These are phyloP conservation scores for Simplicillium aogashimaense DNA, from an alignment of 2,329 filamentous ascomycete genomes.

Conservation along the genomic window DNA sequence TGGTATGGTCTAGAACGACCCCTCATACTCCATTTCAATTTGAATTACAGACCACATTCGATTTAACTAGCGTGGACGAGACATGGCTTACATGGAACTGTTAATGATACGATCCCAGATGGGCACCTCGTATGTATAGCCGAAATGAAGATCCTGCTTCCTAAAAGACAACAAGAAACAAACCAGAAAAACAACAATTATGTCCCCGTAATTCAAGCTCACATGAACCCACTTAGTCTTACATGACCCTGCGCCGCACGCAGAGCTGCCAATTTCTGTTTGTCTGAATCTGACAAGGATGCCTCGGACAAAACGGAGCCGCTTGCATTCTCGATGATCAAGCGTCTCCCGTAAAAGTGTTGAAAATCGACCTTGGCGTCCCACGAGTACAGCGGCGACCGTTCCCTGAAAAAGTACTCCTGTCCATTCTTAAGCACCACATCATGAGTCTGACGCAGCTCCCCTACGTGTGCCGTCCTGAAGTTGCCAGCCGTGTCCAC, in stretches of 20 bases:
- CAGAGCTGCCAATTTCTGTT: constrained; percentile 1
- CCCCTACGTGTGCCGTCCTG: constrained; percentile 2
- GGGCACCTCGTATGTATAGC: too few relatives aligned
- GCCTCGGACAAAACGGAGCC: background rate
- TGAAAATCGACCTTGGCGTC: constrained; percentile 3
- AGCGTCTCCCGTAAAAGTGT: constrained; percentile 1
- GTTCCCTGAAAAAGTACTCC: constrained; percentile 4
- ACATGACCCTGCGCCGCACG: constrained; percentile 1
- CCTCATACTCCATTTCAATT: too few relatives aligned
- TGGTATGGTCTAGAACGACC: too few relatives aligned
- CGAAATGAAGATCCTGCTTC: too few relatives aligned
- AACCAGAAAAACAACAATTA: too few relatives aligned
- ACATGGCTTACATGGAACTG: too few relatives aligned
- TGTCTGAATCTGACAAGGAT: constrained; percentile 3
- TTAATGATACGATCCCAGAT: too few relatives aligned
- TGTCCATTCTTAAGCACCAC: constrained; percentile 2
- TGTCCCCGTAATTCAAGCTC: background rate
- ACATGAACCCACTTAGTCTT: constrained; percentile 1
- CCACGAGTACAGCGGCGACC: constrained; percentile 2
- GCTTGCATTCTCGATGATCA: constrained; percentile 1
- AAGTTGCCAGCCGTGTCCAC: constrained; percentile 6
- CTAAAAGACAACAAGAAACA: too few relatives aligned
- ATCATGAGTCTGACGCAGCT: constrained; percentile 1
- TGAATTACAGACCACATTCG: too few relatives aligned
- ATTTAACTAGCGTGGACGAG: too few relatives aligned